Conservation (phyloP, 352 stramenopile species). For the Pythium phragmiticola region DNA sequence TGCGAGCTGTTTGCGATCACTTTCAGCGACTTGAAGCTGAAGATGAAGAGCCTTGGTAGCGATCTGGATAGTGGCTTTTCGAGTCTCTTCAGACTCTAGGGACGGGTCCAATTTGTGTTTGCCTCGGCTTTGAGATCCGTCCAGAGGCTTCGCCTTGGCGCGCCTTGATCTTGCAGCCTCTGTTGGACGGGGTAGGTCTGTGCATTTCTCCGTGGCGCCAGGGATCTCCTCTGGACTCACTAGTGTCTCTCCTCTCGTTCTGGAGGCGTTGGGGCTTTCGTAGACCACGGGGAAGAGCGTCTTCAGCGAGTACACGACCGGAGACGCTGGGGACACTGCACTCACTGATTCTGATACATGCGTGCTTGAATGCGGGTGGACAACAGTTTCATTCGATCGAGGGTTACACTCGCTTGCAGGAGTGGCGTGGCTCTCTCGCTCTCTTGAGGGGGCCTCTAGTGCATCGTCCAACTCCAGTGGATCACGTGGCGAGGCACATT, state of each 20-base stretch:
- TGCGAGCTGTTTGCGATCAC: slow-evolving; percentile 39
- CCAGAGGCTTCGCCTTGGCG: not conserved
- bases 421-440: not conserved
- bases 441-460: not conserved
- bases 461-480: slow-evolving; percentile 7
- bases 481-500: slow-evolving; percentile 24
- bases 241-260: not conserved
- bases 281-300: slow-evolving; percentile 45
- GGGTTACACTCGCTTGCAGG: not conserved
- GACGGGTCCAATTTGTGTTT: not conserved
- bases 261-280: slow-evolving; percentile 21
- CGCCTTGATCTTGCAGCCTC: not conserved
- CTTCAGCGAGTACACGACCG: slow-evolving; percentile 34
- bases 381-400: not conserved
- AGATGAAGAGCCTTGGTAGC: slow-evolving; percentile 25
- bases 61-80: slow-evolving; percentile 13
- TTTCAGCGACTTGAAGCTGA: slow-evolving; percentile 37
- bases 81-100: not conserved
- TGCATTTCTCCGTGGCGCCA: not conserved
- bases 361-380: slow-evolving; percentile 3
- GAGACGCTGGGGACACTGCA: not conserved
- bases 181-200: not conserved
- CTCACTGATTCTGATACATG: not conserved
- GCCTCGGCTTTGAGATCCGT: not conserved
- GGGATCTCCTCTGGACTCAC: not conserved